Percentiles rank a stretch among this genome's conserved stretches.
These are phyloP conservation scores for Magnusiomyces starmeri DNA, from an alignment of 1,139 yeast genomes.

Conservation along the genomic window DNA sequence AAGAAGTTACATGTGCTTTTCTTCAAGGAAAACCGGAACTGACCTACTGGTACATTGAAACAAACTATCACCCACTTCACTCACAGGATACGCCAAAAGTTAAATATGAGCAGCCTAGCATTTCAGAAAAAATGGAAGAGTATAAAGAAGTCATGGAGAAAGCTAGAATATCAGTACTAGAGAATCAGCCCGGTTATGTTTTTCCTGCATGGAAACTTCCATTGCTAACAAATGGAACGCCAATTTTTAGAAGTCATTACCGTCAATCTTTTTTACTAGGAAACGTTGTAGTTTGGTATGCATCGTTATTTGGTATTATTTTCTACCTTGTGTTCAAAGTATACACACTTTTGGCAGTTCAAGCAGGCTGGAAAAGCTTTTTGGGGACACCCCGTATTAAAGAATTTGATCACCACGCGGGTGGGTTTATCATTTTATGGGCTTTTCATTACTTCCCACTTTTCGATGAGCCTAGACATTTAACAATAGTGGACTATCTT, in stretches of 20 bases:
- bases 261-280: constrained; percentile 50
- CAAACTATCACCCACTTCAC: constrained; percentile 46
- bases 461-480: constrained; percentile 12
- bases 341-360: constrained; percentile 20
- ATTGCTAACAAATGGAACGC: constrained; percentile 45
- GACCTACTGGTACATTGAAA: constrained; percentile 60
- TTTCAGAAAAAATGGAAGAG: constrained; percentile 32
- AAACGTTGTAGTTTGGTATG: constrained; percentile 49
- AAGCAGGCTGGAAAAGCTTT: constrained; percentile 18
- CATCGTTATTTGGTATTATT: constrained; percentile 17
- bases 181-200: constrained; percentile 13
- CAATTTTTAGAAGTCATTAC: constrained; percentile 42
- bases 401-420: constrained; percentile 25
- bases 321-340: constrained; percentile 21
- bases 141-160: constrained; percentile 21
- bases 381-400: constrained; percentile 13
- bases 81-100: constrained; percentile 30
- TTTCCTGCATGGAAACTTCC: constrained; percentile 42
- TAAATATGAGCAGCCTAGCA: constrained; percentile 20
- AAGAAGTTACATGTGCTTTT: constrained; percentile 68
- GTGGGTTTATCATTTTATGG: constrained; percentile 25
- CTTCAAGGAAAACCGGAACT: constrained; percentile 49
- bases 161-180: constrained; percentile 1
- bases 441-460: constrained; percentile 19
- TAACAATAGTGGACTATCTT: constrained; percentile 21